Evolutionary conservation across 805 yeast species (phyloP).

Genomic region (Saturnispora silvae): DNA sequence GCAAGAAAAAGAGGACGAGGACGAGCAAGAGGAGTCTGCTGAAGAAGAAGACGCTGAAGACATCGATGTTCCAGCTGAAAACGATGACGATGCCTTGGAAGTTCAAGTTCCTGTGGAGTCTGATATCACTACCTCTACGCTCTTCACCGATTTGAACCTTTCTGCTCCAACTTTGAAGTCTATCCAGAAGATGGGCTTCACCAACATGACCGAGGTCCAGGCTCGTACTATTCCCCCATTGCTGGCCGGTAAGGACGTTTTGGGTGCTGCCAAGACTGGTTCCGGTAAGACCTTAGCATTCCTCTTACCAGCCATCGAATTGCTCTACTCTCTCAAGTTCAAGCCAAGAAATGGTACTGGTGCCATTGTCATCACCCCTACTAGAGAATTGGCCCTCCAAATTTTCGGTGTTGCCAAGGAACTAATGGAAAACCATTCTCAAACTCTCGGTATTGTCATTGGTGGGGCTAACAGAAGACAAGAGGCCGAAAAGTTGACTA

Average conservation of each 20-base stretch:
- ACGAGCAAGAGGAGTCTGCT: conserved; percentile 15
- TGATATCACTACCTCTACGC: conserved; percentile 15
- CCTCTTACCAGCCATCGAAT: conserved; percentile 88
- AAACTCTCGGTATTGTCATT: conserved; percentile 91
- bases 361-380: conserved; percentile 90
- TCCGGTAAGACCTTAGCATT: conserved; percentile 97
- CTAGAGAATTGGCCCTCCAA: conserved; percentile 95
- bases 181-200: conserved; percentile 80
- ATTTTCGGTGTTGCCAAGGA: conserved; percentile 97
- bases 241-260: conserved; percentile 91
- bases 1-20: conserved; percentile 20
- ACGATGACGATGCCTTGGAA: conserved; percentile 13
- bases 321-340: conserved; percentile 80
- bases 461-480: conserved; percentile 98
- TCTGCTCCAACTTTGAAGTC: conserved; percentile 79
- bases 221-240: conserved; percentile 94
- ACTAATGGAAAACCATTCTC: conserved; percentile 79
- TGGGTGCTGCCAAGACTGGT: conserved; percentile 99
- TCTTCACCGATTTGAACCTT: conserved; percentile 46
- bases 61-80: conserved; percentile 14
- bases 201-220: conserved; percentile 88
- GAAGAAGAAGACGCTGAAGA: conserved; percentile 24
- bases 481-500: conserved; percentile 87
- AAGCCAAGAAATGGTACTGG: conserved; percentile 99
- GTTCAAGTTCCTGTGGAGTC: background rate